phyloP scores from a whole-genome alignment of 768 basidiomycete species.

The Tremella yokohamensis region DNA sequence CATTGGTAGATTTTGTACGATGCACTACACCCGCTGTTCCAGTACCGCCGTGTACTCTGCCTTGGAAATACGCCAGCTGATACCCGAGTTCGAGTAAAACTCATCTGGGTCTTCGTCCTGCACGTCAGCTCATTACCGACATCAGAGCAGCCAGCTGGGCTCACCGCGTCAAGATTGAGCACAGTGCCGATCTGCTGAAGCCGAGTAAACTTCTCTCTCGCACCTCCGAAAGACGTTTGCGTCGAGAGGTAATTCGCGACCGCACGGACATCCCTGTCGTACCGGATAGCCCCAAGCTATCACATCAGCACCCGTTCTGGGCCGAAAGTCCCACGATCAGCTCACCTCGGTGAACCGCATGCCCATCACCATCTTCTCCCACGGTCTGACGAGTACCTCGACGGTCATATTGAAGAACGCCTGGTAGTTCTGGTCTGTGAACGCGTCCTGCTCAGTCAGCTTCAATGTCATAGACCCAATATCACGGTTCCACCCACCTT shows the following conservation, averaged over 20 bases:
- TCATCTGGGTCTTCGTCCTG: conserved; percentile 93
- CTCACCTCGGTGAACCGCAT: conserved; percentile 83
- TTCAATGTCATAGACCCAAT: not conserved
- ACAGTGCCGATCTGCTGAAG: conserved; percentile 90
- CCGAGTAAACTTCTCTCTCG: conserved; percentile 84
- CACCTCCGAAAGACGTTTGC: conserved; percentile 84
- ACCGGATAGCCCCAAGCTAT: conserved; percentile 90
- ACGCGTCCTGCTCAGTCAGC: conserved; percentile 61
- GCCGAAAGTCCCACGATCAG: conserved; percentile 2
- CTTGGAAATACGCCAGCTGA: conserved; percentile 51
- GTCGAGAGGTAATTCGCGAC: conserved; percentile 77
- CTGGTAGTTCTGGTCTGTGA: conserved; percentile 84
- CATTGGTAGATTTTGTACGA: not conserved
- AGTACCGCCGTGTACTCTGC: conserved; percentile 38
- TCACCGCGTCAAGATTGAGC: conserved; percentile 69
- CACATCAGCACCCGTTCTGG: conserved; percentile 5
- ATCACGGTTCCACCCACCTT: conserved; percentile 61
- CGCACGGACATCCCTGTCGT: conserved; percentile 85
- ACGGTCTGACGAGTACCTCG: conserved; percentile 84
- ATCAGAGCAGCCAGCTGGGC: conserved; percentile 14
- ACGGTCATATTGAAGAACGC: conserved; percentile 78
- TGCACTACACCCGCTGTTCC: conserved; percentile 27
- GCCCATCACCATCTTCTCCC: conserved; percentile 81
- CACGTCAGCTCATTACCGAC: conserved; percentile 7
- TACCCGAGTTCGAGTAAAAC: conserved; percentile 89